Evolutionary conservation across 179 eudicot genomes (phyloP).

Genomic region (Silene noctiflora): DNA sequence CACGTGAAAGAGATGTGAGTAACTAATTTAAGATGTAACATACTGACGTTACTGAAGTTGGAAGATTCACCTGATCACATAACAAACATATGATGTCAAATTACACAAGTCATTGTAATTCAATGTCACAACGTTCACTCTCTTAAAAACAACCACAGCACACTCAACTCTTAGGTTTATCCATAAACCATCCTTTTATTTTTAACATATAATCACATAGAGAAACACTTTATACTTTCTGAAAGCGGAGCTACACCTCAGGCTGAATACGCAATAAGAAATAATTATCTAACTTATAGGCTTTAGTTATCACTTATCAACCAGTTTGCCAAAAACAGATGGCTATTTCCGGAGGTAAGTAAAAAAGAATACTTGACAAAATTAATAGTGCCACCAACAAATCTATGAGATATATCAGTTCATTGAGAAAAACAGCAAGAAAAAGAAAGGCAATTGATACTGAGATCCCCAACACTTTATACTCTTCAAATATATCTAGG

Average conservation of each 20-base stretch:
- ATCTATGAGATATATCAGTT: conserved; percentile 5
- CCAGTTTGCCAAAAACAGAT: background rate
- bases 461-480: background rate
- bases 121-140: background rate
- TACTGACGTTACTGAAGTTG: conserved; percentile 16
- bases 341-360: background rate
- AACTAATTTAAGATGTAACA: conserved; percentile 6
- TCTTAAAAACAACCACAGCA: background rate
- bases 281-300: background rate
- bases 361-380: background rate
- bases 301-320: background rate
- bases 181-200: background rate
- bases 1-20: conserved; percentile 10
- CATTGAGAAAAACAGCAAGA: background rate
- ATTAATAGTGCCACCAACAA: background rate
- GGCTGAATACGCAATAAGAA: background rate
- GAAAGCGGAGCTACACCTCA: background rate
- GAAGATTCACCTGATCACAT: conserved; percentile 13
- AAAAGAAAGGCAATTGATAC: background rate
- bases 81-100: conserved; percentile 5
- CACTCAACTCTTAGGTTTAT: background rate
- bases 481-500: background rate
- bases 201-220: background rate
- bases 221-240: background rate
- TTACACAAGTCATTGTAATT: background rate